phyloP scores from a whole-genome alignment of 495 filamentous ascomycete genomes.

The Penicillium cinerascens region DNA sequence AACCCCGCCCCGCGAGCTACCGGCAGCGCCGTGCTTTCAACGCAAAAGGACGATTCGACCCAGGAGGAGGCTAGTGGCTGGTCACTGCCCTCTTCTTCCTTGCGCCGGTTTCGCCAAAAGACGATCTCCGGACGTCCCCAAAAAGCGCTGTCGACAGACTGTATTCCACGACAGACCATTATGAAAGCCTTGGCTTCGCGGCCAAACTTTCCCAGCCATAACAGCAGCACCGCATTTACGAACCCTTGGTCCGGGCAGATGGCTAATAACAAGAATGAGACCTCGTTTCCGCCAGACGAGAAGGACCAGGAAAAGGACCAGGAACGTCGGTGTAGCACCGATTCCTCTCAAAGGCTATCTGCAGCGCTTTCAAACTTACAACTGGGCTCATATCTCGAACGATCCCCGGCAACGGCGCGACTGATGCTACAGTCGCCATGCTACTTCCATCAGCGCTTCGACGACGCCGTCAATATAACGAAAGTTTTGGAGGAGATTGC shows the following conservation, averaged over 20 bases:
- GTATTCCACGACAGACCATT: conserved; percentile 78
- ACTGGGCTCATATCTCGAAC: conserved; percentile 37
- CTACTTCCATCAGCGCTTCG: conserved; percentile 95
- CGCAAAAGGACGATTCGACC: conserved; percentile 22
- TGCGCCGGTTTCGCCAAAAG: conserved; percentile 40
- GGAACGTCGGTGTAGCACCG: conserved; percentile 45
- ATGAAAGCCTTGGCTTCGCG: conserved; percentile 83
- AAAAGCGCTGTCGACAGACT: conserved; percentile 64
- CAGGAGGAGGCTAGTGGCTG: conserved; percentile 32
- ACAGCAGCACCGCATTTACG: conserved; percentile 46
- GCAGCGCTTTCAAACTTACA: conserved; percentile 62
- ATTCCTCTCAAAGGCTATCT: conserved; percentile 60
- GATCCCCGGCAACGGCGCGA: conserved; percentile 57
- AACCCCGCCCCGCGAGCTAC: conserved; percentile 17
- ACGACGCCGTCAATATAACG: conserved; percentile 91
- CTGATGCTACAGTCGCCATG: conserved; percentile 82
- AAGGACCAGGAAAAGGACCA: conserved; percentile 34
- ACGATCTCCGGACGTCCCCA: conserved; percentile 50
- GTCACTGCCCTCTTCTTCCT: conserved; percentile 29
- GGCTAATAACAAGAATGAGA: conserved; percentile 22
- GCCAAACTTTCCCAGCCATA: conserved; percentile 52
- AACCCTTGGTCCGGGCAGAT: conserved; percentile 46
- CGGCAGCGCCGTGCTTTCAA: conserved; percentile 7
- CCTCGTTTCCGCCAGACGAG: conserved; percentile 31
- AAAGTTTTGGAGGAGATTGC: conserved; percentile 91